phyloP scores from a whole-genome alignment of 257 asterid species.

The Petunia secreta region DNA sequence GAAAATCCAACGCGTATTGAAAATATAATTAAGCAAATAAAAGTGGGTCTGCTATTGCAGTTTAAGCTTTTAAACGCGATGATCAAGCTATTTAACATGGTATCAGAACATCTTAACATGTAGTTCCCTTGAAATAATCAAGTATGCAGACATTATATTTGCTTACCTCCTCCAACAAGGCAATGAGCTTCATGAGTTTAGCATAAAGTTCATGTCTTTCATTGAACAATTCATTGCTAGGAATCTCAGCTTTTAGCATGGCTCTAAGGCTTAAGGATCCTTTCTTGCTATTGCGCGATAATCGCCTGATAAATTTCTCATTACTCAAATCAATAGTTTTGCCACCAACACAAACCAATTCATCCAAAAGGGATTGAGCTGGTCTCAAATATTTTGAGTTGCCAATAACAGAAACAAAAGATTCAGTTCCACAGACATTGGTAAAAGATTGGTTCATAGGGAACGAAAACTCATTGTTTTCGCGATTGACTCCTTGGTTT shows the following conservation, averaged over 20 bases:
- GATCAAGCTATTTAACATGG: not conserved
- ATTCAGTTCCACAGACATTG: conserved; percentile 43
- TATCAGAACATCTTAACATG: too few relatives aligned
- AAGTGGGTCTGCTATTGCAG: not conserved
- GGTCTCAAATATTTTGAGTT: conserved; percentile 72
- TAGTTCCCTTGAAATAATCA: not conserved
- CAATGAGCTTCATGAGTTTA: conserved; percentile 63
- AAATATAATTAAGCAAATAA: too few relatives aligned
- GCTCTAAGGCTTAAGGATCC: conserved; percentile 53
- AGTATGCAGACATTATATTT: not conserved
- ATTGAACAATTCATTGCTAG: conserved; percentile 41
- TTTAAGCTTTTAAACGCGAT: not conserved
- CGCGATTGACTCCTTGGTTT: not conserved
- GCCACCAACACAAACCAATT: conserved; percentile 63
- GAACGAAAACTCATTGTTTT: conserved; percentile 27
- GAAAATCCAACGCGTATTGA: not conserved
- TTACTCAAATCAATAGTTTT: conserved; percentile 47
- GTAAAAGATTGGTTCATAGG: conserved; percentile 42
- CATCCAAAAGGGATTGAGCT: conserved; percentile 71
- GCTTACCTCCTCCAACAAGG: conserved; percentile 72
- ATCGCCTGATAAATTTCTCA: conserved; percentile 45
- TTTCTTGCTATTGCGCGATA: conserved; percentile 47
- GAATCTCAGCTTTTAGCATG: conserved; percentile 57
- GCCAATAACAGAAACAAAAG: conserved; percentile 41
- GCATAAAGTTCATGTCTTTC: conserved; percentile 56